Base-by-base conservation (phyloP, 495 filamentous ascomycete genomes). In the Penicillium tannophilum region DNA sequence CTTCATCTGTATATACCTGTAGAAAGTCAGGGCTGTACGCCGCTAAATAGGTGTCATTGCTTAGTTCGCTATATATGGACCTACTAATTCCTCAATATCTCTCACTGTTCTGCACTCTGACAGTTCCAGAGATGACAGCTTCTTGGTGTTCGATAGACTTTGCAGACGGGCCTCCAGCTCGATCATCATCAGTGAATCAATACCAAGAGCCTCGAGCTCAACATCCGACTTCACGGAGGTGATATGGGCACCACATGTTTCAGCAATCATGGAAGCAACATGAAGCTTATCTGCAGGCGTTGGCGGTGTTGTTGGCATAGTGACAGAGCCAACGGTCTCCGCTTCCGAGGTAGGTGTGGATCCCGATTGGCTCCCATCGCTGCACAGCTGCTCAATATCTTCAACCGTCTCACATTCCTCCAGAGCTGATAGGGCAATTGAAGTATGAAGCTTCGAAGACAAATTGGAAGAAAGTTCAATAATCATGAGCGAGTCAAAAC, bases 401-500 rank as follows among this genome's bases (percentile, higher is more conserved):
- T 26, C 44, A 47, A 47, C 44, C 1, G 44, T 47, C n/a, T 23
- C 10, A 26, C 44, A 47, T 17, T 26, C 44, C 44, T 47, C 44
- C 44, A 47, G 19, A 20, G 17, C 23, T 11, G 44, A 47, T 20
- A 47, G 9, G 19, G 30, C 23, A 11, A 26, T 6, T 17, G 17
- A 26, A 14, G 11, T 41, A 10, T 41, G 44, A 26, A 47, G 23
- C 44, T 47, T 20, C 3, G 44, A 10, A 6, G 44, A 47, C 17
- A 47, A 20, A 11, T 47, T 26, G 11, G 44, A 47, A 20, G 17
- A 11, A 20, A 47, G 44, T 47, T 47, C 44, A 26, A 47, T 47
- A 7, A 17, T 47, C 44, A 47, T 47, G 44, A 47, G 44, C 44
- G 44, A 47, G 23, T 47, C 44, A 47, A 47, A 47, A 20, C 44